Evolutionary conservation across 306 rosid genomes (phyloP).

Genomic region (Cicer bijugum): DNA sequence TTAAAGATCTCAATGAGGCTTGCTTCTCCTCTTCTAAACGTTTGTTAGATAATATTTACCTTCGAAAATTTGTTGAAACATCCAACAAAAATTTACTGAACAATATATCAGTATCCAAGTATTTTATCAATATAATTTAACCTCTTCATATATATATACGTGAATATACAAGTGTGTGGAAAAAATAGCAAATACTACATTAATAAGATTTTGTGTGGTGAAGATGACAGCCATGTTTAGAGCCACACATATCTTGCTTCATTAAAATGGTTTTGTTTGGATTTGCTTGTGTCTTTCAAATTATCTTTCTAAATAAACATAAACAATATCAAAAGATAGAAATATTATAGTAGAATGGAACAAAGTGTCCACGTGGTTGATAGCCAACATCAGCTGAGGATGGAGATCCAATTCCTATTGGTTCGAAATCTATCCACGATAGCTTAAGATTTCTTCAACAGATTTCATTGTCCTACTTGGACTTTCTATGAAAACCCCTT

Average conservation of each 20-base stretch:
- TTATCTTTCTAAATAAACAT: slow-evolving; percentile 21
- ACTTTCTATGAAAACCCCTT: slow-evolving; percentile 51
- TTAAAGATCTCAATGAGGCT: no score
- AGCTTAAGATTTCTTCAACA: slow-evolving; percentile 53
- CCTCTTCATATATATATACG: no score
- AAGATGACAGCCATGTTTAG: neutral
- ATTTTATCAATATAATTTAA: no score
- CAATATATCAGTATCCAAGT: no score
- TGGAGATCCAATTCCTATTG: slow-evolving; percentile 68
- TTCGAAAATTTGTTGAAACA: no score
- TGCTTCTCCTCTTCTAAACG: no score
- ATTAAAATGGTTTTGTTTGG: slow-evolving; percentile 39
- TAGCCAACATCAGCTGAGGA: slow-evolving; percentile 50
- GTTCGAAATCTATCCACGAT: slow-evolving; percentile 85
- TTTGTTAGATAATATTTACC: no score
- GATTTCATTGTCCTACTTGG: slow-evolving; percentile 84
- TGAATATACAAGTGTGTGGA: no score
- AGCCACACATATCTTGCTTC: neutral
- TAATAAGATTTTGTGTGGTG: slow-evolving; percentile 28
- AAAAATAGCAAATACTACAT: no score
- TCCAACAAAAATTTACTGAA: no score
- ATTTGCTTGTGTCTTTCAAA: slow-evolving; percentile 3
- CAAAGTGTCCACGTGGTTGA: slow-evolving; percentile 69
- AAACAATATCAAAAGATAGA: slow-evolving; percentile 26
- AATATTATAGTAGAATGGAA: slow-evolving; percentile 35